Evolutionary conservation across 2,329 filamentous ascomycete species (phyloP), one percentile per base, ranked within the genome.

Genomic region (Camptophora hylomeconis): DNA sequence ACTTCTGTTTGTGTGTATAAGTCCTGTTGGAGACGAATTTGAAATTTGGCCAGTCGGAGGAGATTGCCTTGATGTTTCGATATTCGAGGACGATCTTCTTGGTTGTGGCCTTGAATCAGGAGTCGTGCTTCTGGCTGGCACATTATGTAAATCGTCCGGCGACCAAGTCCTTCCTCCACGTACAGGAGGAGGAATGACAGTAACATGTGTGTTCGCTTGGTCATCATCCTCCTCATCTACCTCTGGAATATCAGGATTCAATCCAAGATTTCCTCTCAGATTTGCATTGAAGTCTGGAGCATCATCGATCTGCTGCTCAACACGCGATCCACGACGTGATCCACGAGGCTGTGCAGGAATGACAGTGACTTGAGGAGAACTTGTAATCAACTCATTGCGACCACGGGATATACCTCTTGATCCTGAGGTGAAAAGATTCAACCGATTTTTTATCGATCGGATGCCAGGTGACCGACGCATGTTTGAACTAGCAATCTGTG

Each of bases 171-270:
- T 53, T 17, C 57, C 60, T 18, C 57, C 60, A 17, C 64, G 56
- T n/a, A 60, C 59, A 34, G 69, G 65, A 3, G 68, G 68, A 3
- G 70, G 71, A 24, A 75, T 71, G 17, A 75, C 60, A 0, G 69
- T 74, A 11, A 73, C 61, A n/a, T n/a, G n/a, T n/a, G n/a, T n/a
- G n/a, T n/a, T n/a, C n/a, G n/a, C n/a, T n/a, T n/a, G n/a, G n/a
- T n/a, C n/a, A n/a, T n/a, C n/a, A n/a, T n/a, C n/a, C n/a, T n/a
- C n/a, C n/a, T n/a, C n/a, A n/a, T n/a, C n/a, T n/a, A n/a, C n/a
- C n/a, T n/a, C n/a, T 13, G 17, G 19, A 15, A 33, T 12, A 16
- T 20, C 30, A 9, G 6, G 12, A 15, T 14, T 16, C 8, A 24
- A 7, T 18, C 20, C 26, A n/a, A n/a, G n/a, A n/a, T n/a, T n/a